A percentile compares a stretch with the other conserved stretches of the same genome.
phyloP scores from a whole-genome alignment of 1,284 basidiomycete species.

The Hemileia vastatrix region DNA sequence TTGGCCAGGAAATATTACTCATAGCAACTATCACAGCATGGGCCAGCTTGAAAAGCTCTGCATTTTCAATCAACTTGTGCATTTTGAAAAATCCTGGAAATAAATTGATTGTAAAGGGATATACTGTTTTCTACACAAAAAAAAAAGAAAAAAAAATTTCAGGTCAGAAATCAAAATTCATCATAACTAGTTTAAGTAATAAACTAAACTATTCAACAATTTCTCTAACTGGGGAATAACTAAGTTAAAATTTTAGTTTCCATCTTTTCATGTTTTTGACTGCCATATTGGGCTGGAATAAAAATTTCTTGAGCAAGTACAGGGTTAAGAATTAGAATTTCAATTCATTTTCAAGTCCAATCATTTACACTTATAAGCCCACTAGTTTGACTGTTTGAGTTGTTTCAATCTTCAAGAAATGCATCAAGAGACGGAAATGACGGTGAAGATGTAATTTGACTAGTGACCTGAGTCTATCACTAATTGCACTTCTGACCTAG shows the following conservation, averaged over 20 bases:
- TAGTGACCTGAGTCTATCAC: conserved; percentile 44
- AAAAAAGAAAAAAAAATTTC: background rate
- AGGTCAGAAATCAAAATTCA: background rate
- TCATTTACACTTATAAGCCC: conserved; percentile 67
- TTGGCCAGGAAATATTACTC: conserved; percentile 48
- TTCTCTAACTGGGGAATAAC: conserved; percentile 56
- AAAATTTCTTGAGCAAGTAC: conserved; percentile 37
- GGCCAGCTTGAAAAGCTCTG: conserved; percentile 46
- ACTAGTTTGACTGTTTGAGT: conserved; percentile 49
- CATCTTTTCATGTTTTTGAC: conserved; percentile 77
- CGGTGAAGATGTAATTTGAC: conserved; percentile 51
- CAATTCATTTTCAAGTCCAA: conserved; percentile 50
- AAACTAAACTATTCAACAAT: conserved; percentile 28
- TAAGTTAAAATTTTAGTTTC: conserved; percentile 65
- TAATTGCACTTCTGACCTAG: conserved; percentile 45
- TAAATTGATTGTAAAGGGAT: conserved; percentile 37
- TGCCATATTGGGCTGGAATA: conserved; percentile 44
- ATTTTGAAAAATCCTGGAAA: conserved; percentile 46
- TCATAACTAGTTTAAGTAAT: background rate
- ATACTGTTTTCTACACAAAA: conserved; percentile 28
- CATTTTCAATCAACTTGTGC: conserved; percentile 46
- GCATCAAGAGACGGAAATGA: conserved; percentile 58
- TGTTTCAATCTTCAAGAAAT: conserved; percentile 58
- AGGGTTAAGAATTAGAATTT: conserved; percentile 37
- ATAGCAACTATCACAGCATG: conserved; percentile 47